These are phyloP conservation scores for Triticum dicoccoides DNA, from an alignment of 176 grass and related monocot genomes.

Conservation along the genomic window DNA sequence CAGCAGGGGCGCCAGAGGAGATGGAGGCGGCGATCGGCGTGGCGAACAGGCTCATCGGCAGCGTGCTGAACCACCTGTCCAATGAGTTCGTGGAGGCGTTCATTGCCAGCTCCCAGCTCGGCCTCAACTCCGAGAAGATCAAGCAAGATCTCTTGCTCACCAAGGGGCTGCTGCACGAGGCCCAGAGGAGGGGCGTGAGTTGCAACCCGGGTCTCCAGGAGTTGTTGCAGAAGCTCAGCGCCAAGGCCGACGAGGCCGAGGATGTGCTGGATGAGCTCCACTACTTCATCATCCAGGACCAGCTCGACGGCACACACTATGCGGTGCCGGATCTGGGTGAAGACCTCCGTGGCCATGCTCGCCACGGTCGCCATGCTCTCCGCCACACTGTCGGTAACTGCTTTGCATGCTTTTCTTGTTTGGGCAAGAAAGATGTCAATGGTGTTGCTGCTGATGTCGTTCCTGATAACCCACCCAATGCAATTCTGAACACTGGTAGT, in stretches of 20 bases:
- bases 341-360: background rate
- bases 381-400: background rate
- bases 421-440: no score
- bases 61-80: background rate
- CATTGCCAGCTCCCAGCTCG: background rate
- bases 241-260: background rate
- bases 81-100: background rate
- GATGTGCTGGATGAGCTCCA: background rate
- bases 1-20: no score
- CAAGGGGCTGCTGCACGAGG: background rate
- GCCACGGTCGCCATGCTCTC: background rate
- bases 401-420: background rate
- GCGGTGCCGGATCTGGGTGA: background rate
- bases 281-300: background rate
- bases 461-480: background rate
- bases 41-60: background rate
- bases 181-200: background rate
- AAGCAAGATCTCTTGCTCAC: background rate
- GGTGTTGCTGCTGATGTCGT: background rate
- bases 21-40: background rate
- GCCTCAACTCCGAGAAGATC: background rate
- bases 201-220: background rate
- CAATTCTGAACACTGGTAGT: background rate
- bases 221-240: background rate
- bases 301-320: background rate